A percentile compares a stretch with the other conserved stretches of the same genome.
These are phyloP conservation scores for Calonectria multiphialidica DNA, from an alignment of 2,329 filamentous ascomycete species.

Conservation along the genomic window DNA sequence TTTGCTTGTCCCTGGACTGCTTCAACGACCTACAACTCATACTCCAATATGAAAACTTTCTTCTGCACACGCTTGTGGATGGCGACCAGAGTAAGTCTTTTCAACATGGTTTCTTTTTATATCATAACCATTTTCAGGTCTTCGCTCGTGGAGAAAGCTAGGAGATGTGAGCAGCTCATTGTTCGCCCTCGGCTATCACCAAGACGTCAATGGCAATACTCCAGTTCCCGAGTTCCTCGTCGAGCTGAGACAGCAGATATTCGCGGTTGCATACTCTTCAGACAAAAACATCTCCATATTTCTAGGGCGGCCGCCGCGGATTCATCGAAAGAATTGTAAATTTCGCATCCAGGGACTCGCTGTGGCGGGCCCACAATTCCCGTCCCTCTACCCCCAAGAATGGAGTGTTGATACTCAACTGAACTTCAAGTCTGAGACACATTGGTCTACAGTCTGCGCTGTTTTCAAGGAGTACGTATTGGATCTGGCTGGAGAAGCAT, in stretches of 20 bases:
- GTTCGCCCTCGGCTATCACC: conserved; percentile 61
- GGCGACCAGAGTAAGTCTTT: conserved; percentile 56
- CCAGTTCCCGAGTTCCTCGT: conserved; percentile 53
- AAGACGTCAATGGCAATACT: conserved; percentile 42
- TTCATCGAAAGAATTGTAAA: conserved; percentile 56
- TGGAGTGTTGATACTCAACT: background rate
- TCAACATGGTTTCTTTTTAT: background rate
- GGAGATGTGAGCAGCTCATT: conserved; percentile 60
- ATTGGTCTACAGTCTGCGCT: conserved; percentile 24
- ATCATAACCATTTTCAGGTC: conserved; percentile 47
- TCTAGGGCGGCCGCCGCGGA: conserved; percentile 61
- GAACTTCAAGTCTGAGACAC: conserved; percentile 18
- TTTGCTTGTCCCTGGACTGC: conserved; percentile 41
- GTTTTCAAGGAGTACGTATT: conserved; percentile 30
- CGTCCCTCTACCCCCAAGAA: background rate
- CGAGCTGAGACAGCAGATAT: conserved; percentile 54
- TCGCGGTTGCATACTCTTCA: conserved; percentile 56
- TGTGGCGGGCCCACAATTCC: background rate
- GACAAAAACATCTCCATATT: conserved; percentile 63
- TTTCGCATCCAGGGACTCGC: conserved; percentile 41
- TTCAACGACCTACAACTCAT: conserved; percentile 59
- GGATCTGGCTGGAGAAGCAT: conserved; percentile 10
- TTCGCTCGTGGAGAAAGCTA: conserved; percentile 59
- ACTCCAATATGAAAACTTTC: conserved; percentile 60
- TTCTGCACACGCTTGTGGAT: conserved; percentile 56